Percentiles rank a stretch among this genome's conserved stretches.
phyloP scores from a whole-genome alignment of 1,284 basidiomycete species.

The Moesziomyces antarcticus region DNA sequence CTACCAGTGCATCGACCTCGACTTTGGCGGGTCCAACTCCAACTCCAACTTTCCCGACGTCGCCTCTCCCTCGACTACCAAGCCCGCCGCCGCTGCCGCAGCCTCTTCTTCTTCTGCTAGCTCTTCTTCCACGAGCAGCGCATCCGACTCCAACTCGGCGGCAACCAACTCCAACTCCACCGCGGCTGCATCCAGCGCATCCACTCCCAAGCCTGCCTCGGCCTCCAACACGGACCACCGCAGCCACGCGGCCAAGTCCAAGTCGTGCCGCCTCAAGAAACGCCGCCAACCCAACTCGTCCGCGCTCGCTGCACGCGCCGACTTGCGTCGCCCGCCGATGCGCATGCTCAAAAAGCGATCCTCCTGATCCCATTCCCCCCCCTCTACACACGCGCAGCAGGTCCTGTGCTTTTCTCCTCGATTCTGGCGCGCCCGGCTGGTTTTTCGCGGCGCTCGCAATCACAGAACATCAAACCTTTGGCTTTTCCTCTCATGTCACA shows the following conservation, averaged over 20 bases:
- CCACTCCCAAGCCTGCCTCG: neutral
- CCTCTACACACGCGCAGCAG: neutral
- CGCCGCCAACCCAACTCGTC: constrained; percentile 19
- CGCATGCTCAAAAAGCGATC: constrained; percentile 11
- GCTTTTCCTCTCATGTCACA: too few relatives aligned
- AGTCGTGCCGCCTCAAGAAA: constrained; percentile 23
- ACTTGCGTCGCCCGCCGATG: constrained; percentile 17
- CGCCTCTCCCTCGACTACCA: constrained; percentile 6
- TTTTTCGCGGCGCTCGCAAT: too few relatives aligned
- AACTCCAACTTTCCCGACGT: constrained; percentile 1
- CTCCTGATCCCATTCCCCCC: neutral
- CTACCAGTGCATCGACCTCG: constrained; percentile 51
- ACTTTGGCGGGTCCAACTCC: constrained; percentile 26
- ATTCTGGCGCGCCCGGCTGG: too few relatives aligned
- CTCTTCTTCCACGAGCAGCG: neutral
- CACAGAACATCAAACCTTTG: too few relatives aligned
- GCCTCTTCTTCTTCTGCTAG: neutral
- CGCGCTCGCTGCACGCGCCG: constrained; percentile 18
- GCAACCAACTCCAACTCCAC: constrained; percentile 4
- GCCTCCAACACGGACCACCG: constrained; percentile 3
- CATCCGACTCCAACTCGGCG: constrained; percentile 1
- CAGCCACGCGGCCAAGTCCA: constrained; percentile 10
- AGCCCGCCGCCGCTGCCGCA: neutral
- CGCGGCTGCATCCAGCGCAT: constrained; percentile 1
- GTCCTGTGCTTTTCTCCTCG: neutral